These are phyloP conservation scores for Hortaea sp. DNA, from an alignment of 2,329 filamentous ascomycete species.

Conservation along the genomic window DNA sequence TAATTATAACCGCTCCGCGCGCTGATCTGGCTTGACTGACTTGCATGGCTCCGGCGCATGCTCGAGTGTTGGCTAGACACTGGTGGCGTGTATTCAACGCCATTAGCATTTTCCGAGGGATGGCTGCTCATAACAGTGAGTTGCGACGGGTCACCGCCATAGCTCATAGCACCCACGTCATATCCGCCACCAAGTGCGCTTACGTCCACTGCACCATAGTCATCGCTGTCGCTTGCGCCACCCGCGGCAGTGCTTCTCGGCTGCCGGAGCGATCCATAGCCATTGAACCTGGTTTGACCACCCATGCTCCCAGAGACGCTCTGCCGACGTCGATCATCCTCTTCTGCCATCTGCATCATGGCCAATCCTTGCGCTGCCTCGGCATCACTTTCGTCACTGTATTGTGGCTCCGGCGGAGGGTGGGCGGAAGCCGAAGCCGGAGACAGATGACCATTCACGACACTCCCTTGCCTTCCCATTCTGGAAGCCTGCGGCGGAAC, in stretches of 20 bases:
- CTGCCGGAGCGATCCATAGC: slow-evolving; percentile 31
- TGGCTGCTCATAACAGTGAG: slow-evolving; percentile 23
- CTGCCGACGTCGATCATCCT: slow-evolving; percentile 50
- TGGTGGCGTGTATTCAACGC: slow-evolving; percentile 27
- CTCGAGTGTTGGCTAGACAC: slow-evolving; percentile 36
- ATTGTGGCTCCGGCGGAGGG: slow-evolving; percentile 34
- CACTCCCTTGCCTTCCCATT: slow-evolving; percentile 14
- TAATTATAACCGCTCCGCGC: slow-evolving; percentile 32
- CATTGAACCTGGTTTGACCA: slow-evolving; percentile 40
- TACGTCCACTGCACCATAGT: slow-evolving; percentile 57
- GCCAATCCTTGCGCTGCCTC: slow-evolving; percentile 77
- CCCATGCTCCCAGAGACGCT: slow-evolving; percentile 49
- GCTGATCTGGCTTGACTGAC: slow-evolving; percentile 28
- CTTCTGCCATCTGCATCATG: slow-evolving; percentile 74
- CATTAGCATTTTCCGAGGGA: slow-evolving; percentile 18
- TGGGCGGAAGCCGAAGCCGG: slow-evolving; percentile 28
- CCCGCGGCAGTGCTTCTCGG: slow-evolving; percentile 26
- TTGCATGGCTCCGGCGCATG: slow-evolving; percentile 33
- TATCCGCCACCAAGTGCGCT: slow-evolving; percentile 66
- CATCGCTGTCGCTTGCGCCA: slow-evolving; percentile 58
- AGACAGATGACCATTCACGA: slow-evolving; percentile 35
- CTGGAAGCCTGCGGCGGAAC: slow-evolving; percentile 11
- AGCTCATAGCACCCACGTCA: slow-evolving; percentile 45
- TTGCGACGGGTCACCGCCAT: slow-evolving; percentile 36
- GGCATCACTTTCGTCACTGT: slow-evolving; percentile 70